Conservation (phyloP, 768 basidiomycete species). For the Gymnopilus dilepis region DNA sequence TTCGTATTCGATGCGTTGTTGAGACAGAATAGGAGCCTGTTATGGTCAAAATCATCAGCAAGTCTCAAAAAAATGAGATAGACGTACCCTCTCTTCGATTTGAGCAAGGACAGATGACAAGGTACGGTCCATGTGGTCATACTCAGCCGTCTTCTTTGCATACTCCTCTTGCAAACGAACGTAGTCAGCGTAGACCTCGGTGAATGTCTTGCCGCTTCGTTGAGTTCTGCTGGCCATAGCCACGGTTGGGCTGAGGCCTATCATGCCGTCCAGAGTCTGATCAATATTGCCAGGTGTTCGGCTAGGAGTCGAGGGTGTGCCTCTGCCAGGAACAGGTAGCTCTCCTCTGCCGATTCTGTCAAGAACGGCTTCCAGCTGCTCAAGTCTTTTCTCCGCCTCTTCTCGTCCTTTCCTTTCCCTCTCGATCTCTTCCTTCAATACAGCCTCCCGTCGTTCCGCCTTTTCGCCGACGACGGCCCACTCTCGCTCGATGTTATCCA, state of each 20-base stretch:
- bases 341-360: conserved; percentile 77
- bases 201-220: conserved; percentile 87
- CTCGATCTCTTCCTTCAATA: conserved; percentile 72
- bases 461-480: conserved; percentile 77
- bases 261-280: conserved; percentile 55
- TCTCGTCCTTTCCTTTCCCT: conserved; percentile 72
- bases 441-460: conserved; percentile 69
- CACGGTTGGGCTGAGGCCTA: conserved; percentile 86
- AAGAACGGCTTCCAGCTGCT: conserved; percentile 75
- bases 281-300: conserved; percentile 46
- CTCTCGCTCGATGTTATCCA: conserved; percentile 83
- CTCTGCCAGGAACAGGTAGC: conserved; percentile 59
- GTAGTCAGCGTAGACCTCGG: conserved; percentile 92
- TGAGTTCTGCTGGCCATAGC: conserved; percentile 84
- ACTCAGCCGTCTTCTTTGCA: conserved; percentile 78
- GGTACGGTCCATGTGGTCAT: conserved; percentile 82
- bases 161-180: conserved; percentile 85
- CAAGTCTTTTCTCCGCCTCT: conserved; percentile 70
- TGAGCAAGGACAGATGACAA: conserved; percentile 82
- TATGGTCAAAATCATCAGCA: conserved; percentile 4
- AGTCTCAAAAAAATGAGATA: not conserved
- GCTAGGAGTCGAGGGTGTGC: conserved; percentile 53
- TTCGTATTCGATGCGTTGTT: conserved; percentile 90
- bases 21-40: conserved; percentile 88
- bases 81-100: conserved; percentile 85